phyloP scores from a whole-genome alignment of 768 basidiomycete species.

The Boletus tomentosulus region DNA sequence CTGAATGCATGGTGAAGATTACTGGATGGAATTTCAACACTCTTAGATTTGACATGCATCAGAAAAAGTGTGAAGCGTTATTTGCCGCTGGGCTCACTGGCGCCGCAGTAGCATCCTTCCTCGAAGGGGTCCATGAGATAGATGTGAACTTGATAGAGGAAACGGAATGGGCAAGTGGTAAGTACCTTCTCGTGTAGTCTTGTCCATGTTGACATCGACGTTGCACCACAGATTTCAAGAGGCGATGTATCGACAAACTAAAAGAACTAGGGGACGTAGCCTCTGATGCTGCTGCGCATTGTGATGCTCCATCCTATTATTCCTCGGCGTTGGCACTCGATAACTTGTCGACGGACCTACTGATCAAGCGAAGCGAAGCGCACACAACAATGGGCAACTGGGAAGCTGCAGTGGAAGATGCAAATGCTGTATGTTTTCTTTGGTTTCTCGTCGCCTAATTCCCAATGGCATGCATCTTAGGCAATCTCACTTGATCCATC shows the following conservation, averaged over 20 bases:
- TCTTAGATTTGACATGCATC: slow-evolving; percentile 6
- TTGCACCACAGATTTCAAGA: slow-evolving; percentile 5
- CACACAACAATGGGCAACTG: not conserved
- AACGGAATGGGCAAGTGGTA: slow-evolving; percentile 8
- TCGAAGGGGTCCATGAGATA: not conserved
- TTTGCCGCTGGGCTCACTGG: not conserved
- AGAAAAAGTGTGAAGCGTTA: slow-evolving; percentile 6
- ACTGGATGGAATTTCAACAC: slow-evolving; percentile 13
- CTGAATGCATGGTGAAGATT: slow-evolving; percentile 7
- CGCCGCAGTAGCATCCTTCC: slow-evolving; percentile 4
- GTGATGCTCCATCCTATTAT: slow-evolving; percentile 7
- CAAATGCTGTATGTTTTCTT: slow-evolving; percentile 6
- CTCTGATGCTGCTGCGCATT: not conserved
- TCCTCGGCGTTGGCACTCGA: slow-evolving; percentile 8
- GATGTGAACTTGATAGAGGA: not conserved
- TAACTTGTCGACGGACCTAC: not conserved
- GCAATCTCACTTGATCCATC: slow-evolving; percentile 11
- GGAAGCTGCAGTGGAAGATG: slow-evolving; percentile 8
- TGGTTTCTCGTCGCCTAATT: not conserved
- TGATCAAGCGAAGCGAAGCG: slow-evolving; percentile 13
- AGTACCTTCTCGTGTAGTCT: not conserved
- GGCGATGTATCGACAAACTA: slow-evolving; percentile 7
- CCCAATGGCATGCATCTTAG: not conserved
- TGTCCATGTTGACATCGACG: not conserved
- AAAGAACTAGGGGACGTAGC: slow-evolving; percentile 7